Evolutionary conservation across 2,329 filamentous ascomycete species (phyloP).

Genomic region (Thermothelomyces thermophilus): DNA sequence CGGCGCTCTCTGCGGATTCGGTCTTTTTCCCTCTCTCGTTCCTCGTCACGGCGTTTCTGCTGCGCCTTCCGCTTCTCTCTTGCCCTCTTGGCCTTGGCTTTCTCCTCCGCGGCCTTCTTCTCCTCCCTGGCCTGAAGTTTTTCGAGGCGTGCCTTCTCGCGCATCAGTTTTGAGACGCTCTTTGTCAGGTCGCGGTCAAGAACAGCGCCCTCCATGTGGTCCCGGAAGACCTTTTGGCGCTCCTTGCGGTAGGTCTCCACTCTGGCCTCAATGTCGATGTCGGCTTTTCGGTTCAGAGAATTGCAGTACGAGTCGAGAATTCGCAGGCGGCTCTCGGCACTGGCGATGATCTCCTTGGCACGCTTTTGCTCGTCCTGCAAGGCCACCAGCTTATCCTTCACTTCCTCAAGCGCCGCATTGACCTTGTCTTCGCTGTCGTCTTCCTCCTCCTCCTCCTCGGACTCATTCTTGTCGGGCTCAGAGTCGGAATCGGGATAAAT

Average conservation of each 20-base stretch:
- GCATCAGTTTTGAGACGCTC: constrained; percentile 29
- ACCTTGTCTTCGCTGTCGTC: constrained; percentile 26
- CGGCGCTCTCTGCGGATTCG: constrained; percentile 39
- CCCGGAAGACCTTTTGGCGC: constrained; percentile 37
- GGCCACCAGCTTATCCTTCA: constrained; percentile 29
- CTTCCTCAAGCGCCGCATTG: constrained; percentile 26
- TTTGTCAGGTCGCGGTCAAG: constrained; percentile 31
- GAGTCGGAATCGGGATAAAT: constrained; percentile 43
- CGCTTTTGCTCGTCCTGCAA: constrained; percentile 28
- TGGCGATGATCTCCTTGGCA: constrained; percentile 29
- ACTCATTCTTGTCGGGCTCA: constrained; percentile 28
- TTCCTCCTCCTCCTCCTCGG: constrained; percentile 23
- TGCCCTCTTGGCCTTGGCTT: constrained; percentile 32
- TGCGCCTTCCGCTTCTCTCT: constrained; percentile 30
- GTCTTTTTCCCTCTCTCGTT: constrained; percentile 37
- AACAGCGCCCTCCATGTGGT: constrained; percentile 32
- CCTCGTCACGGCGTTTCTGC: constrained; percentile 31
- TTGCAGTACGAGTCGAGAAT: constrained; percentile 38
- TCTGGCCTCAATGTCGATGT: constrained; percentile 31
- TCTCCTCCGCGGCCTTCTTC: constrained; percentile 27
- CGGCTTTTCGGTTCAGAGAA: constrained; percentile 31
- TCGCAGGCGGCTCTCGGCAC: constrained; percentile 34
- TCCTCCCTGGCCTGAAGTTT: constrained; percentile 23
- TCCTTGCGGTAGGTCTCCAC: constrained; percentile 38
- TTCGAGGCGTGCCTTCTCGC: constrained; percentile 30